Evolutionary conservation across 495 filamentous ascomycete genomes (phyloP).

Genomic region (Ramalina peruviana): DNA sequence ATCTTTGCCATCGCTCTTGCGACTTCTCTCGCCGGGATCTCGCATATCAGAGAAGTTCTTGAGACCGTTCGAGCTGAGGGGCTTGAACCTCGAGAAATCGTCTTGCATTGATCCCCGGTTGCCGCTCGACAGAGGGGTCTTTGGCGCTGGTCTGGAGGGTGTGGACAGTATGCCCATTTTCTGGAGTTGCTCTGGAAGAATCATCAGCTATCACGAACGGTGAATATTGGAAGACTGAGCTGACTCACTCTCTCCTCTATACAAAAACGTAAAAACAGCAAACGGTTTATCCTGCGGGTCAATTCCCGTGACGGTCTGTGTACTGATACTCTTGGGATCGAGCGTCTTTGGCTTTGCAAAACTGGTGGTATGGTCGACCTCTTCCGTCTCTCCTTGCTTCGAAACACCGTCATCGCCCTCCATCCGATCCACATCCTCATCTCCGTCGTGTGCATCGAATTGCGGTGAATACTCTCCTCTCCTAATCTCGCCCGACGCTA

Average conservation of each 20-base stretch:
- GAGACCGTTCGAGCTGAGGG: constrained; percentile 65
- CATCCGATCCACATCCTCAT: constrained; percentile 46
- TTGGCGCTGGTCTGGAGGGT: constrained; percentile 41
- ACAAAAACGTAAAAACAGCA: constrained; percentile 95
- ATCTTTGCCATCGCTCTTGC: constrained; percentile 41
- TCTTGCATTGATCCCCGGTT: constrained; percentile 67
- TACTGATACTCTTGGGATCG: constrained; percentile 93
- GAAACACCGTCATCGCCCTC: constrained; percentile 28
- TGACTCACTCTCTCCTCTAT: constrained; percentile 80
- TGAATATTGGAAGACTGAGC: background rate
- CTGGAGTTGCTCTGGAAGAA: constrained; percentile 60
- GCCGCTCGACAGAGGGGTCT: constrained; percentile 34
- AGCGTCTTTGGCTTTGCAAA: constrained; percentile 96
- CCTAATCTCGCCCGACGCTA: constrained; percentile 94
- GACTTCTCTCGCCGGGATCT: constrained; percentile 42
- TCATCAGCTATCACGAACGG: constrained; percentile 11
- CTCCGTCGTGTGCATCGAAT: constrained; percentile 92
- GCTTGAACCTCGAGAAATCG: constrained; percentile 73
- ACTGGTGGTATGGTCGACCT: constrained; percentile 91
- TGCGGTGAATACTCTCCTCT: constrained; percentile 95
- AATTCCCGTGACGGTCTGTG: constrained; percentile 96
- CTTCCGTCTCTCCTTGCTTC: constrained; percentile 27
- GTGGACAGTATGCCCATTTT: constrained; percentile 79
- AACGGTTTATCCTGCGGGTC: constrained; percentile 91
- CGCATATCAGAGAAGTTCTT: constrained; percentile 87